These are phyloP conservation scores for Myxozyma mucilagina DNA, from an alignment of 805 yeast genomes.

Conservation along the genomic window DNA sequence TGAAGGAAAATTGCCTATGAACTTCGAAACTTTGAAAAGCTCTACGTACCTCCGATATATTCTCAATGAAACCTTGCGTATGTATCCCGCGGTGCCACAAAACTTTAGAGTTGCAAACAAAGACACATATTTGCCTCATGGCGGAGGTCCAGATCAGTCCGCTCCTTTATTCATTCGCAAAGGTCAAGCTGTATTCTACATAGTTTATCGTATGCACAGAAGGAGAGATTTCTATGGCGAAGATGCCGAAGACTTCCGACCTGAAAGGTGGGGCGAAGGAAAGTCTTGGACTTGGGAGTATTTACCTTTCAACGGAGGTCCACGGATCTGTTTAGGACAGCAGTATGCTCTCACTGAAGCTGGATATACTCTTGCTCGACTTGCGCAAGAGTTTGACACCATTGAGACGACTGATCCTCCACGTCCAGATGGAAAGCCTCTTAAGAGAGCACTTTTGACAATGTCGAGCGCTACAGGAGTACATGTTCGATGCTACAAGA, in stretches of 20 bases:
- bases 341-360: slow-evolving; percentile 58
- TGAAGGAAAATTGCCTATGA: slow-evolving; percentile 34
- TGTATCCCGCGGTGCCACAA: slow-evolving; percentile 55
- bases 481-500: slow-evolving; percentile 9
- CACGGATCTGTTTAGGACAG: slow-evolving; percentile 57
- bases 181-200: slow-evolving; percentile 47
- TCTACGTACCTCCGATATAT: slow-evolving; percentile 51
- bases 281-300: slow-evolving; percentile 50
- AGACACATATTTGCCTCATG: slow-evolving; percentile 52
- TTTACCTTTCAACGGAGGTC: slow-evolving; percentile 58
- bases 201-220: slow-evolving; percentile 49
- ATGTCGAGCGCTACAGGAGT: slow-evolving; percentile 18
- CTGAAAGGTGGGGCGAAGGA: slow-evolving; percentile 51
- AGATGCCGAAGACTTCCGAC: slow-evolving; percentile 49
- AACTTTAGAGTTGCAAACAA: slow-evolving; percentile 50
- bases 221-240: slow-evolving; percentile 46
- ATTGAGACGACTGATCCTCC: slow-evolving; percentile 21
- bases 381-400: slow-evolving; percentile 40
- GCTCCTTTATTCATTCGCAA: slow-evolving; percentile 47
- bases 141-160: slow-evolving; percentile 49
- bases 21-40: slow-evolving; percentile 53
- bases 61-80: slow-evolving; percentile 51
- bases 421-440: slow-evolving; percentile 14
- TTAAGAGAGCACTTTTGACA: slow-evolving; percentile 15
- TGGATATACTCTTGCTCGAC: slow-evolving; percentile 46